These are phyloP conservation scores for Butyriboletus loyo DNA, from an alignment of 768 basidiomycete genomes.

Conservation along the genomic window DNA sequence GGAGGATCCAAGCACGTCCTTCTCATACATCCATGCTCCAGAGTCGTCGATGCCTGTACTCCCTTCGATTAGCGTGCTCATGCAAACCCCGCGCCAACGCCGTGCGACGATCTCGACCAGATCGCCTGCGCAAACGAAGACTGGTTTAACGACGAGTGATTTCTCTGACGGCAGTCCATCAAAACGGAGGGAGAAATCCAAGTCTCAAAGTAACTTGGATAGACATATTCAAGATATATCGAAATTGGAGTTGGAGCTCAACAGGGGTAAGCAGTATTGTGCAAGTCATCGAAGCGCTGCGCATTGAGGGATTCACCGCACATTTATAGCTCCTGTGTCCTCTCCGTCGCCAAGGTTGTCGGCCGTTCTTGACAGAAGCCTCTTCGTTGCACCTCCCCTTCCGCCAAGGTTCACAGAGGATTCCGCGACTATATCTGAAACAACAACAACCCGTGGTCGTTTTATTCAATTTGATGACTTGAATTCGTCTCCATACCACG, in stretches of 20 bases:
- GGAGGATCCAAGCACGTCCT: conserved; percentile 20
- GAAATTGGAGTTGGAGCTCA: conserved; percentile 61
- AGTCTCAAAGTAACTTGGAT: conserved; percentile 62
- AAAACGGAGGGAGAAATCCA: conserved; percentile 63
- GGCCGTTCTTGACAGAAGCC: conserved; percentile 61
- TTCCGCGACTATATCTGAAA: conserved; percentile 27
- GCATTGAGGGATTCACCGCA: conserved; percentile 2
- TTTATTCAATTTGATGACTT: conserved; percentile 40
- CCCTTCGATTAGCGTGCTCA: conserved; percentile 17
- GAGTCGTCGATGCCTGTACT: conserved; percentile 21
- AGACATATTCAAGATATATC: conserved; percentile 66
- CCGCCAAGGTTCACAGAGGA: conserved; percentile 38
- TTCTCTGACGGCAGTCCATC: conserved; percentile 53
- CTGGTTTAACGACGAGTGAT: conserved; percentile 22
- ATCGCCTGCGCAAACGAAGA: conserved; percentile 46
- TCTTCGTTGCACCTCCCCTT: conserved; percentile 60
- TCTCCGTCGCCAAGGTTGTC: conserved; percentile 54
- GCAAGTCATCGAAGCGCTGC: background rate
- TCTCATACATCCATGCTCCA: conserved; percentile 19
- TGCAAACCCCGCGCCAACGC: conserved; percentile 37
- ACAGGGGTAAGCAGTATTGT: conserved; percentile 46
- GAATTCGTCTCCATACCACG: conserved; percentile 57
- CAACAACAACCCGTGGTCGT: conserved; percentile 1
- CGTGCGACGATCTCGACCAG: conserved; percentile 68
- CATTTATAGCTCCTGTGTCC: conserved; percentile 31